A percentile compares a stretch with the other conserved stretches of the same genome.
Evolutionary conservation across 2,329 filamentous ascomycete species (phyloP).

Genomic region (Monilinia vaccinii-corymbosi): DNA sequence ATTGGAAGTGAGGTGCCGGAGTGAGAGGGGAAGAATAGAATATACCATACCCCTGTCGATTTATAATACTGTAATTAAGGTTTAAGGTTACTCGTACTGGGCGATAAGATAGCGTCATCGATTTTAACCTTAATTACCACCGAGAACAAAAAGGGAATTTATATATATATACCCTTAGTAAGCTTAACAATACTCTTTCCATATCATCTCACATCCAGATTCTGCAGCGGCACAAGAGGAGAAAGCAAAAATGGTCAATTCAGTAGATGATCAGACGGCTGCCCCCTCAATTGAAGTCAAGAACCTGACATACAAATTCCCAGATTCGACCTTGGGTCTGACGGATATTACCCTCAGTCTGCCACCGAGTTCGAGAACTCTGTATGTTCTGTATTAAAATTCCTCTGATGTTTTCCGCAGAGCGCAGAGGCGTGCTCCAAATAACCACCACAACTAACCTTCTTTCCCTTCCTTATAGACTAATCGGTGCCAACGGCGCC

Average conservation of each 20-base stretch:
- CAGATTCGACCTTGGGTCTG: conserved; percentile 73
- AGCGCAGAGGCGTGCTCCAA: not conserved
- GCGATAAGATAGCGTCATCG: not conserved
- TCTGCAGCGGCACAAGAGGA: no score
- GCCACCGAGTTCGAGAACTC: conserved; percentile 32
- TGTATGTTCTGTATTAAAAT: conserved; percentile 56
- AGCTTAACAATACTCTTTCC: no score
- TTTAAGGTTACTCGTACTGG: no score
- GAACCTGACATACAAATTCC: conserved; percentile 80
- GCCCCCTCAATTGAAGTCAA: conserved; percentile 53
- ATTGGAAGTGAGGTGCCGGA: conserved; percentile 13
- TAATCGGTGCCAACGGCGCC: conserved; percentile 98
- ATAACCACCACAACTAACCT: conserved; percentile 50
- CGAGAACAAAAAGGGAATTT: no score
- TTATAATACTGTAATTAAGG: no score
- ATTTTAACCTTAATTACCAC: not conserved
- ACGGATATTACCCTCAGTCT: conserved; percentile 59
- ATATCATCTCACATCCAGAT: no score
- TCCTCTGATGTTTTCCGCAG: not conserved
- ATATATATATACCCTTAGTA: no score
- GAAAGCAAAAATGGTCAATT: not conserved
- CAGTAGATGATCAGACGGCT: conserved; percentile 12
- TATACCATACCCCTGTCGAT: no score
- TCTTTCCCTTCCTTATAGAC: conserved; percentile 55
- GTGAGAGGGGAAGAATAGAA: not conserved